Conservation (phyloP, 768 basidiomycete genomes). For the Termitomyces sp. region DNA sequence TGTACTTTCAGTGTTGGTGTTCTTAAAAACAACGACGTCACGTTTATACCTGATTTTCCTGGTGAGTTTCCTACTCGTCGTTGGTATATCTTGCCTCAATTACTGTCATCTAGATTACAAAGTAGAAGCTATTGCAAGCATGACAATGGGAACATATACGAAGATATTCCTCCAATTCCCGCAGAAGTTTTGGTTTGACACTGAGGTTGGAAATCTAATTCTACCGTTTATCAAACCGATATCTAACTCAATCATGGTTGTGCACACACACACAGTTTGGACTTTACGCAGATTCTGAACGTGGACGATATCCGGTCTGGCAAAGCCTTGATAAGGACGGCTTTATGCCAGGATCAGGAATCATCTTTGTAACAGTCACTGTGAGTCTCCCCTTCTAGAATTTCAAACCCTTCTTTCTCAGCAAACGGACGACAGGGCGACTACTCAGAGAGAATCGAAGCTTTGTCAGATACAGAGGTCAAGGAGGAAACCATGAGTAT, state of each 20-base stretch:
- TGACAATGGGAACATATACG: constrained; percentile 65
- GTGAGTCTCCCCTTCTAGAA: constrained; percentile 22
- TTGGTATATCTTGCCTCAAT: not conserved
- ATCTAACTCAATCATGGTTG: not conserved
- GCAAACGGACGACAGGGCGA: constrained; percentile 44
- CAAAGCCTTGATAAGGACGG: too few species aligned
- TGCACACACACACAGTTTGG: constrained; percentile 37
- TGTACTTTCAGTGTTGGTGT: constrained; percentile 73
- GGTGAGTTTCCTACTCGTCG: constrained; percentile 15
- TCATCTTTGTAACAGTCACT: constrained; percentile 51
- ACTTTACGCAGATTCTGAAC: constrained; percentile 48
- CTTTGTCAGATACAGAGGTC: constrained; percentile 43
- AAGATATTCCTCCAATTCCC: constrained; percentile 69
- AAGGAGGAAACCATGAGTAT: constrained; percentile 53
- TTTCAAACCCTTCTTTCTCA: not conserved
- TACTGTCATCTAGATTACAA: constrained; percentile 39
- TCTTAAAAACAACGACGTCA: constrained; percentile 59
- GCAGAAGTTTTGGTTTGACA: constrained; percentile 50
- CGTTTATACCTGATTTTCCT: constrained; percentile 55
- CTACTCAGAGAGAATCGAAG: constrained; percentile 56
- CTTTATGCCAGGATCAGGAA: constrained; percentile 52
- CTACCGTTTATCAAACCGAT: not conserved
- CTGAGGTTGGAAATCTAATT: constrained; percentile 1
- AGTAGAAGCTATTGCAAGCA: constrained; percentile 56
- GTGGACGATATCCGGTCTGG: too few species aligned